phyloP scores from a whole-genome alignment of 352 stramenopile species.

The Blastocystis sp. region DNA sequence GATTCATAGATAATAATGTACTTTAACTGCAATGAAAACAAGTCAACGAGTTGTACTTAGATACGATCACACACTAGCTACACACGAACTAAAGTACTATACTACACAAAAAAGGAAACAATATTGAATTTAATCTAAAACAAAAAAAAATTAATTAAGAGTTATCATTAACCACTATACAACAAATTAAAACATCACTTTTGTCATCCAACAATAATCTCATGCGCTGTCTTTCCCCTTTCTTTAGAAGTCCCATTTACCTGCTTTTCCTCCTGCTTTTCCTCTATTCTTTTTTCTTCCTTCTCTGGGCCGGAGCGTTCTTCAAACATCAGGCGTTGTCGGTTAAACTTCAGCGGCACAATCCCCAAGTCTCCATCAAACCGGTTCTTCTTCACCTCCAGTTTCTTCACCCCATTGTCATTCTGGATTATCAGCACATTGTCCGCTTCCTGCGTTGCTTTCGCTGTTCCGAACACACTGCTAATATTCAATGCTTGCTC shows the following conservation, averaged over 20 bases:
- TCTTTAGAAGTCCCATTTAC: not conserved
- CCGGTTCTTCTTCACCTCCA: slow-evolving; percentile 84
- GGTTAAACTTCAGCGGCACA: slow-evolving; percentile 78
- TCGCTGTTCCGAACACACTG: slow-evolving; percentile 94
- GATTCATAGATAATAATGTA: too few relatives aligned
- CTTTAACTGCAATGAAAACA: too few relatives aligned
- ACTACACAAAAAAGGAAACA: too few relatives aligned
- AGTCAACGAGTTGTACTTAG: too few relatives aligned
- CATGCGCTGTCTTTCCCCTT: slow-evolving; percentile 44
- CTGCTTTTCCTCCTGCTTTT: not conserved
- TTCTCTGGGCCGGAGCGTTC: not conserved
- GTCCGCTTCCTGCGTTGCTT: slow-evolving; percentile 97
- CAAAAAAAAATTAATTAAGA: not conserved
- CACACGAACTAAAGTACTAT: too few relatives aligned
- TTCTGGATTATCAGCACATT: slow-evolving; percentile 97
- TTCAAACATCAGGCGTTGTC: not conserved
- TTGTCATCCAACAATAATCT: slow-evolving; percentile 38
- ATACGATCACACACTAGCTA: too few relatives aligned
- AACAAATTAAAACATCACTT: too few relatives aligned
- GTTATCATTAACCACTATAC: too few relatives aligned
- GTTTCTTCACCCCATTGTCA: slow-evolving; percentile 65
- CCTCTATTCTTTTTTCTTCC: not conserved
- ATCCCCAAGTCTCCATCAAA: slow-evolving; percentile 83
- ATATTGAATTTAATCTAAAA: not conserved
- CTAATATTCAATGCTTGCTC: slow-evolving; percentile 81